Evolutionary conservation across 2,329 filamentous ascomycete species (phyloP), one percentile per base, ranked within the genome.

Genomic region (Fusarium tuaranense): DNA sequence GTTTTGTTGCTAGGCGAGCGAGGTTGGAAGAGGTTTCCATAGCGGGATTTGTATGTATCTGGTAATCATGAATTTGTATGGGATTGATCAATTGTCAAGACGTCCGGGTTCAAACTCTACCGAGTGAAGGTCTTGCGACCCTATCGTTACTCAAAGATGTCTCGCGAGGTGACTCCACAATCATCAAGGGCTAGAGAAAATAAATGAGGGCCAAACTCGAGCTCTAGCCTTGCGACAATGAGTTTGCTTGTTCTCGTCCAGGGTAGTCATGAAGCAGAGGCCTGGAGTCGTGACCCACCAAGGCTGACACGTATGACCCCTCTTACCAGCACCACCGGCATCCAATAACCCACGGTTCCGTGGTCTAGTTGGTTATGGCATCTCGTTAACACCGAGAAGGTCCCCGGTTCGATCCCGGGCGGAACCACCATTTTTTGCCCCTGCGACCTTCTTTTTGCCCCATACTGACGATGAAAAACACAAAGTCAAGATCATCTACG

Each of bases 351-450:
- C 18, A 41, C 48, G 77, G 77, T 80, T 78, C 68, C 71, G 78
- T 80, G 78, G 78, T 80, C 77, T 80, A 80, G 78, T 76, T 80
- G 78, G 78, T 79, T 75, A 80, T 80, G 78, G 76, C 78, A 79
- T 78, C 78, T 79, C 75, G 78, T 73, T 78, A 79, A 79, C 77
- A 79, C 77, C 78, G 78, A 80, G 78, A 80, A 80, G 78, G 78
- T 80, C 78, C 78, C 78, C 78, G 76, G 78, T 80, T 80, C 77
- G 66, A 80, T 75, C 78, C 78, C 78, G 78, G 78, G 78, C 76
- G 74, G 72, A 79, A 80, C 73, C 78, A 78, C 38, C 25, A 38
- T 73, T 76, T 79, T 79, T 70, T 48, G 18, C n/a, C 9, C 25
- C 51, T 10, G 18, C 38, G 3, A 16, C 38, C 5, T 63, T 36